These are phyloP conservation scores for Suillus clintonianus DNA, from an alignment of 768 basidiomycete species.

Conservation along the genomic window DNA sequence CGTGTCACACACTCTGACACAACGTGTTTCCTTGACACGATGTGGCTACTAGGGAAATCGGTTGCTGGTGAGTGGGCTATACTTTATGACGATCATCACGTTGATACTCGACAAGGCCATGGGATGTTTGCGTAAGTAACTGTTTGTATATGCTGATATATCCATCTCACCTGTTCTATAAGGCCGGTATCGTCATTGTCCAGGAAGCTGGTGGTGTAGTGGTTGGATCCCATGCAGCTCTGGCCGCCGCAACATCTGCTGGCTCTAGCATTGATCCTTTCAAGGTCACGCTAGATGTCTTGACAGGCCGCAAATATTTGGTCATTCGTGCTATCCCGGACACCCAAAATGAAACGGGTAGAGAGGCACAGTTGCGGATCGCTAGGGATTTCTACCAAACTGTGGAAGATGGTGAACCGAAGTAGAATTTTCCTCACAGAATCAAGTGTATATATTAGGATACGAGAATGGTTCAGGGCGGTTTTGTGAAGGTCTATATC, in stretches of 20 bases:
- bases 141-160: background rate
- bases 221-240: slow-evolving; percentile 62
- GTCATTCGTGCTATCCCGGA: slow-evolving; percentile 73
- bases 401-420: slow-evolving; percentile 68
- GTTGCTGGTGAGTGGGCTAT: slow-evolving; percentile 53
- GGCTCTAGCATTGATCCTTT: slow-evolving; percentile 46
- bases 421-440: slow-evolving; percentile 29
- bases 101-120: slow-evolving; percentile 46
- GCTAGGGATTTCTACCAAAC: slow-evolving; percentile 86
- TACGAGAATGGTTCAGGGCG: background rate
- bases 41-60: slow-evolving; percentile 71
- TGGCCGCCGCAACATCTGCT: slow-evolving; percentile 34
- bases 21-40: slow-evolving; percentile 2
- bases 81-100: background rate
- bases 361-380: slow-evolving; percentile 75
- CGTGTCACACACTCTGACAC: background rate
- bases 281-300: slow-evolving; percentile 66
- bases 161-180: slow-evolving; percentile 1
- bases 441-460: background rate
- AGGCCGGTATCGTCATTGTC: slow-evolving; percentile 89
- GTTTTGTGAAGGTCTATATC: background rate
- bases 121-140: slow-evolving; percentile 77
- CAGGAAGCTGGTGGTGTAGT: slow-evolving; percentile 85
- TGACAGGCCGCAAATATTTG: slow-evolving; percentile 80
- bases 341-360: slow-evolving; percentile 60